Base-by-base conservation (phyloP, 805 yeast species). In the Candida montana region DNA sequence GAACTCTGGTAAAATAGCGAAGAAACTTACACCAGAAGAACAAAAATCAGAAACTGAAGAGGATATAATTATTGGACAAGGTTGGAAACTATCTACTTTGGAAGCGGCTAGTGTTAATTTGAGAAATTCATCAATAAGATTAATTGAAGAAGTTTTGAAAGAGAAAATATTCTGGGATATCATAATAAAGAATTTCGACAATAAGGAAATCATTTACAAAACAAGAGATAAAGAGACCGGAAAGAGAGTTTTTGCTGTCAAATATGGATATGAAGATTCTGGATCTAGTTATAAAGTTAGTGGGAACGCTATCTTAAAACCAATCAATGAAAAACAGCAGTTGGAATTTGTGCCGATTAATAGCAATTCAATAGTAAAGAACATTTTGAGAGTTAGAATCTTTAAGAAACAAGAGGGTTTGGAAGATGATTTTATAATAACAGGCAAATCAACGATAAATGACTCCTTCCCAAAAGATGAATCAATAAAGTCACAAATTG, bases 201-300 rank as follows among this genome's bases (percentile, higher is more conserved):
- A 53, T 17, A 73, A 72, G 42, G 95, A 86, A 55, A 78, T 80
- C 1, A 59, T 90, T 11, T 80, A 82, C 54, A 85, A 83, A 50
- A 70, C 81, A 20, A 71, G 79, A 40, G 81, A 76, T 42, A 79
- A 78, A 7, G 69, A 71, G 7, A 59, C 71, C 0, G 69, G 77
- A 16, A 74, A 77, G 9, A 65, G 65, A 42, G 65, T 71, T 2
- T 71, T 90, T 33, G 95, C 91, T 4, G 83, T 91, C 29, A 87
- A 85, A 53, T 93, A 84, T 56, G 98, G 98, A 0, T 91, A 77
- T 64, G 90, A 83, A 15, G 97, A 90, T 60, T 79, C 95, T 0
- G 99, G 98, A 0, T 85, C 95, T 1, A 75, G 69, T 17, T 87
- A 77, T 53, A 67, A 65, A 44, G 63, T 62, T 51, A 72, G 75